Base-by-base conservation (phyloP, 176 grass and related monocot species). In the Carex kokanica region DNA sequence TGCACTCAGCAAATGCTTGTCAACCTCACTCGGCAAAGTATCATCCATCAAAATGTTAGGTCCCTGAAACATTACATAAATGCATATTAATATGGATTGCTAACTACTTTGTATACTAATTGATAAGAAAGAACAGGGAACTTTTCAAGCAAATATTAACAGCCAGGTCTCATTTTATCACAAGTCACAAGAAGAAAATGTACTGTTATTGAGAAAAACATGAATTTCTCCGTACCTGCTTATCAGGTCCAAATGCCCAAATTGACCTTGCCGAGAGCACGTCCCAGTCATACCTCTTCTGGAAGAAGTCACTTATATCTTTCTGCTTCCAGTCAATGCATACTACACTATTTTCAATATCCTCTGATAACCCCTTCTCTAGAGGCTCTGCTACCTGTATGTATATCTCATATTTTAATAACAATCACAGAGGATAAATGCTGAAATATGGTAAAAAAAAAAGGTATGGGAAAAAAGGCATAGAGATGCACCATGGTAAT, bases 261-360 rank as follows among this genome's bases (percentile, higher is more conserved):
- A 95, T 99, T 45, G 93, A 95, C 84, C 96, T 94, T 86, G 93
- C 93, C 54, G 96, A 92, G 70, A 99, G 96, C 45, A 99, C 88
- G 83, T 99, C 96, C 96, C 96, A 99, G 45, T 99, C 91, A 82
- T 99, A 99, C 31, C 96, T 91, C 68, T 95, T 94, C 69, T 90
- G 91, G 80, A 99, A 99, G 66, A 99, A 99, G 83, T 99, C 96
- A 15, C 93, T 99, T 68, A 95, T 94, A 88, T 99, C 93, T 83
- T 88, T 95, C 84, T 99, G 96, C 29, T 91, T 94, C 15, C 90
- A 93, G 78, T 99, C 96, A 75, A 99, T 90, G 66, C 88, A 95
- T 64, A 99, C 96, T 71, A 95, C 81, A n/a, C 96, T 81, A 20
- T 95, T 99, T 85, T 99, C 93, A 34, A 95, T 99, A 93, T 99